Conservation (phyloP, 805 yeast genomes). For the Zygoascus ofunaensis region DNA sequence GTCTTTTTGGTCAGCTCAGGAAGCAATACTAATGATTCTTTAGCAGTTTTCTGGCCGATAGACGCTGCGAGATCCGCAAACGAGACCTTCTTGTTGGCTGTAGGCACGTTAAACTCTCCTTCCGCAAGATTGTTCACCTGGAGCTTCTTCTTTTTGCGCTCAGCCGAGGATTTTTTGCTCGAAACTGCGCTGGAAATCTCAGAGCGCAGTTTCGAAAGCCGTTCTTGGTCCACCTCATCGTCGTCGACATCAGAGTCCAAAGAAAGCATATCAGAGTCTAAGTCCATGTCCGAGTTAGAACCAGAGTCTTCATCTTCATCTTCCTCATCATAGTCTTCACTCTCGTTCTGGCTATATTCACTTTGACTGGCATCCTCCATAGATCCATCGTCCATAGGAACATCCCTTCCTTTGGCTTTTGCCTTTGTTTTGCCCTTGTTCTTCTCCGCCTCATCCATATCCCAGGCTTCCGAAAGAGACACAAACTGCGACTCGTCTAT, state of each 20-base stretch:
- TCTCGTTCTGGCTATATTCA: constrained; percentile 4
- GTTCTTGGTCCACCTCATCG: constrained; percentile 39
- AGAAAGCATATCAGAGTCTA: constrained; percentile 9
- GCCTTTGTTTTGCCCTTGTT: background rate
- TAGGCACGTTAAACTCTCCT: constrained; percentile 61
- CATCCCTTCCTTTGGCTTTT: constrained; percentile 11
- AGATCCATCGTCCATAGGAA: constrained; percentile 15
- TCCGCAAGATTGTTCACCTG: constrained; percentile 50
- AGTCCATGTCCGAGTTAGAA: constrained; percentile 11
- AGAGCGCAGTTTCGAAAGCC: constrained; percentile 38
- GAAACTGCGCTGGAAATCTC: constrained; percentile 23
- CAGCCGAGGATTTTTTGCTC: constrained; percentile 29
- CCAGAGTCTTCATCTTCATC: constrained; percentile 7
- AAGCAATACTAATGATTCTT: constrained; percentile 34
- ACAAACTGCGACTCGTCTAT: constrained; percentile 68
- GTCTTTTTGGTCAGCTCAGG: constrained; percentile 24
- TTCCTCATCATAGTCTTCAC: constrained; percentile 16
- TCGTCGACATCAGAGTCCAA: constrained; percentile 35
- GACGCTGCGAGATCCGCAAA: constrained; percentile 64
- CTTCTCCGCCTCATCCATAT: constrained; percentile 45
- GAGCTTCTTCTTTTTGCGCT: constrained; percentile 38
- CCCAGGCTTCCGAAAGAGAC: constrained; percentile 85
- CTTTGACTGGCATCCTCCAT: constrained; percentile 14
- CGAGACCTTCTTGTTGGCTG: constrained; percentile 54
- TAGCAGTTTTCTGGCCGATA: constrained; percentile 39